Evolutionary conservation across 257 asterid genomes (phyloP).

Genomic region (Catharanthus roseus): DNA sequence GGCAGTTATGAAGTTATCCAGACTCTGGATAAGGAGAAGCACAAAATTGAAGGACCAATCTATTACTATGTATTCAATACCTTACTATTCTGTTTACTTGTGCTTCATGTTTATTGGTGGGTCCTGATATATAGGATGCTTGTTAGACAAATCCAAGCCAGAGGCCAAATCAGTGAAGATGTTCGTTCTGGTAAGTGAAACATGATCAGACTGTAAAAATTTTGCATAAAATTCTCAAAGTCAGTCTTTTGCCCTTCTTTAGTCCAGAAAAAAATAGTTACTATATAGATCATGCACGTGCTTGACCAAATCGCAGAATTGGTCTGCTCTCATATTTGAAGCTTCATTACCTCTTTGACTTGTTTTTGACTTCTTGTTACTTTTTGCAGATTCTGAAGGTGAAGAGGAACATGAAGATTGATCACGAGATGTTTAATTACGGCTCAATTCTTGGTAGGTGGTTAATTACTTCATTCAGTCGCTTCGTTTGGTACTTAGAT

Average conservation of each 20-base stretch:
- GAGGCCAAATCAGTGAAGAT: slow-evolving; percentile 86
- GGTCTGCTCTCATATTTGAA: no score
- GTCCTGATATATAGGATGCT: slow-evolving; percentile 84
- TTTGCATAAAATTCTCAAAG: neutral
- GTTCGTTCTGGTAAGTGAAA: slow-evolving; percentile 82
- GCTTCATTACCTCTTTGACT: no score
- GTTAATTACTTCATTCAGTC: neutral
- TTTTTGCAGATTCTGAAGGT: slow-evolving; percentile 66
- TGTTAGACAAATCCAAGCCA: slow-evolving; percentile 65
- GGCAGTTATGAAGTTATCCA: slow-evolving; percentile 59
- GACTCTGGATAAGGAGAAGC: slow-evolving; percentile 50
- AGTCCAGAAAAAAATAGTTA: neutral
- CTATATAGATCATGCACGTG: no score
- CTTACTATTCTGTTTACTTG: slow-evolving; percentile 78
- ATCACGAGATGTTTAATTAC: slow-evolving; percentile 12
- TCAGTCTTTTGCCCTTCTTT: neutral
- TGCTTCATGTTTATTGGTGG: slow-evolving; percentile 91
- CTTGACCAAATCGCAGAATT: no score
- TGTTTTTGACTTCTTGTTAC: slow-evolving; percentile 9
- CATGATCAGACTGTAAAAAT: neutral
- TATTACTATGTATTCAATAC: slow-evolving; percentile 78
- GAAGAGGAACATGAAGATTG: slow-evolving; percentile 65
- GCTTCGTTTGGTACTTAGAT: no score
- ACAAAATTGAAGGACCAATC: slow-evolving; percentile 58
- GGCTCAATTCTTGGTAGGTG: slow-evolving; percentile 13